Conservation (phyloP, 495 filamentous ascomycete species). For the Penicillium steckii region DNA sequence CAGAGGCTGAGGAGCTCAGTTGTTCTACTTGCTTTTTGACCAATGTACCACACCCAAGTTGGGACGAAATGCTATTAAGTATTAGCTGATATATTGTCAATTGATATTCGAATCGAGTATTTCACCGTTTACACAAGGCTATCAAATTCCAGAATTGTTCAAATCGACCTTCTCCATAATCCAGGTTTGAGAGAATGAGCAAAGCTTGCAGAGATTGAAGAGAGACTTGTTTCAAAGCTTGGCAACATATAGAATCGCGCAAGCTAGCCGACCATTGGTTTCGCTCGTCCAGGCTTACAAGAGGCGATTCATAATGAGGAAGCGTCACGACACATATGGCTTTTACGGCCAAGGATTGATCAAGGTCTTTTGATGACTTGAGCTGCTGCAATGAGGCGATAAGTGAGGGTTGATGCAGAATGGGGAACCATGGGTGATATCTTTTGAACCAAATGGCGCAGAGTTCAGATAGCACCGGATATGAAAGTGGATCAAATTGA, state of each 20-base stretch:
- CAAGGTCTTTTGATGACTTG: not conserved
- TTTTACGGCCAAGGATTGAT: not conserved
- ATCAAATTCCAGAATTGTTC: constrained; percentile 29
- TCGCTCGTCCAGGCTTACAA: not conserved
- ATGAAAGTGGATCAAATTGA: constrained; percentile 10
- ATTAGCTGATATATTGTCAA: no score
- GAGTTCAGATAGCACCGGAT: constrained; percentile 15
- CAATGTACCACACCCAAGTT: not conserved
- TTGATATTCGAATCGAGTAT: not conserved
- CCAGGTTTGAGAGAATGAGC: constrained; percentile 25
- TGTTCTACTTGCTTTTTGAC: not conserved
- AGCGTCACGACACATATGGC: not conserved
- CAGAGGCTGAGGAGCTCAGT: not conserved
- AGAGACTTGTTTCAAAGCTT: constrained; percentile 17
- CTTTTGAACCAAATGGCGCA: constrained; percentile 29
- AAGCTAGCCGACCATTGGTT: not conserved
- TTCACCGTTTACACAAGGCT: constrained; percentile 15
- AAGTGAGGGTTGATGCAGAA: constrained; percentile 23
- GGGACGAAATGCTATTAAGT: not conserved
- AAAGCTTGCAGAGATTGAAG: constrained; percentile 28
- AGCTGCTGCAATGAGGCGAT: constrained; percentile 13
- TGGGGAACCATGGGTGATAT: constrained; percentile 36
- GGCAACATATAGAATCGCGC: constrained; percentile 16
- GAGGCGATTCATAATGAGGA: not conserved
- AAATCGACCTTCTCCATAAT: constrained; percentile 27